Conservation (phyloP, 108 stramenopile genomes). For the Skeletonema costatum region DNA sequence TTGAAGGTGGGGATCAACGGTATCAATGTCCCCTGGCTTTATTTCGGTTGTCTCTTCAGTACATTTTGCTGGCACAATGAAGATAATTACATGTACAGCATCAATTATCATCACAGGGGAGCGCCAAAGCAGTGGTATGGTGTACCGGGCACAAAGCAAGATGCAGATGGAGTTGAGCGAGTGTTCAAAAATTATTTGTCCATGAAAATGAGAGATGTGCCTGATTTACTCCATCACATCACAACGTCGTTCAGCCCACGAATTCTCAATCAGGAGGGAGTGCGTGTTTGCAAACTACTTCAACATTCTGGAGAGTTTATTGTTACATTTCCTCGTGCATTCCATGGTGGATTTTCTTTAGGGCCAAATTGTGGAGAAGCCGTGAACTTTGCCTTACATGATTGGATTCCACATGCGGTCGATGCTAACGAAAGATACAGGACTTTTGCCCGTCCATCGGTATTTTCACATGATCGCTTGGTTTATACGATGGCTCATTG, state of each 20-base stretch:
- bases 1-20: conserved; percentile 93
- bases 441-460: conserved; percentile 84
- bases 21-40: conserved; percentile 96
- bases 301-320: conserved; percentile 95
- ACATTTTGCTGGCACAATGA: conserved; percentile 99
- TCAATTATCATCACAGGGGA: conserved; percentile 98
- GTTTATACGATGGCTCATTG: conserved; percentile 91
- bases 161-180: conserved; percentile 83
- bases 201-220: conserved; percentile 92
- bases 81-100: conserved; percentile 98
- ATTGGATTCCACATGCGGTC: conserved; percentile 93
- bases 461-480: conserved; percentile 92
- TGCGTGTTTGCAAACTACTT: conserved; percentile 87
- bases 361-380: conserved; percentile 98
- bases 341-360: conserved; percentile 95
- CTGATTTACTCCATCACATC: conserved; percentile 93
- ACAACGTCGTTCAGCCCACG: conserved; percentile 95
- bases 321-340: conserved; percentile 97
- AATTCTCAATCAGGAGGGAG: conserved; percentile 75
- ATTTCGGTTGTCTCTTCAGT: conserved; percentile 95
- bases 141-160: conserved; percentile 82
- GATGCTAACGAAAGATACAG: conserved; percentile 93
- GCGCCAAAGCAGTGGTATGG: conserved; percentile 99
- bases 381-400: conserved; percentile 89
- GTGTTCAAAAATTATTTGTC: conserved; percentile 89